Evolutionary conservation across 225 moss, liverwort and hornwort genomes (phyloP).

Genomic region (Neckera pumila): DNA sequence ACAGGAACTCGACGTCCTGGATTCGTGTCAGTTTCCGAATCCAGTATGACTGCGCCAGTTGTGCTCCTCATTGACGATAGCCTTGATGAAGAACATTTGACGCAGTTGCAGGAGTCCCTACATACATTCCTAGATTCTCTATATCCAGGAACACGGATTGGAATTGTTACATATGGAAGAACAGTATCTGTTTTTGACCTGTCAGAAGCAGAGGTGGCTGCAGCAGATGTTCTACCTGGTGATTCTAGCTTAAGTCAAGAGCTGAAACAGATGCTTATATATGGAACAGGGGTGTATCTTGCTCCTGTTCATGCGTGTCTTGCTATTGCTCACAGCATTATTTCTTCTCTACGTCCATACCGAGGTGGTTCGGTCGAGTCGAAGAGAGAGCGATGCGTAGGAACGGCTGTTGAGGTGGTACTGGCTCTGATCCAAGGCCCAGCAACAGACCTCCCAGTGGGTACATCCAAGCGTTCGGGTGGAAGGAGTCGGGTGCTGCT

Average conservation of each 20-base stretch:
- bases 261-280: slow-evolving; percentile 86
- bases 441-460: slow-evolving; percentile 71
- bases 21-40: slow-evolving; percentile 87
- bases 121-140: slow-evolving; percentile 83
- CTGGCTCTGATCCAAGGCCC: slow-evolving; percentile 88
- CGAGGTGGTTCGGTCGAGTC: slow-evolving; percentile 67
- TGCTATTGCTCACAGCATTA: slow-evolving; percentile 68
- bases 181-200: slow-evolving; percentile 88
- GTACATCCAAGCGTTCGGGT: slow-evolving; percentile 74
- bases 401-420: slow-evolving; percentile 82
- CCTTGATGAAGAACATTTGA: slow-evolving; percentile 80
- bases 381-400: slow-evolving; percentile 80
- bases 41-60: slow-evolving; percentile 85
- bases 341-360: slow-evolving; percentile 81
- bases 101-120: slow-evolving; percentile 76
- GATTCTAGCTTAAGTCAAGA: slow-evolving; percentile 68
- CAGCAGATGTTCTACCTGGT: slow-evolving; percentile 94
- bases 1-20: slow-evolving; percentile 81
- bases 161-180: slow-evolving; percentile 74
- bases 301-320: slow-evolving; percentile 91
- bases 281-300: slow-evolving; percentile 96
- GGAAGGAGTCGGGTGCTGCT: slow-evolving; percentile 91
- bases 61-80: slow-evolving; percentile 84
- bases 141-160: slow-evolving; percentile 69
- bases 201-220: slow-evolving; percentile 68